Evolutionary conservation across 2,329 filamentous ascomycete species (phyloP), one percentile per base, ranked within the genome.

Genomic region (Fusarium tupiense): DNA sequence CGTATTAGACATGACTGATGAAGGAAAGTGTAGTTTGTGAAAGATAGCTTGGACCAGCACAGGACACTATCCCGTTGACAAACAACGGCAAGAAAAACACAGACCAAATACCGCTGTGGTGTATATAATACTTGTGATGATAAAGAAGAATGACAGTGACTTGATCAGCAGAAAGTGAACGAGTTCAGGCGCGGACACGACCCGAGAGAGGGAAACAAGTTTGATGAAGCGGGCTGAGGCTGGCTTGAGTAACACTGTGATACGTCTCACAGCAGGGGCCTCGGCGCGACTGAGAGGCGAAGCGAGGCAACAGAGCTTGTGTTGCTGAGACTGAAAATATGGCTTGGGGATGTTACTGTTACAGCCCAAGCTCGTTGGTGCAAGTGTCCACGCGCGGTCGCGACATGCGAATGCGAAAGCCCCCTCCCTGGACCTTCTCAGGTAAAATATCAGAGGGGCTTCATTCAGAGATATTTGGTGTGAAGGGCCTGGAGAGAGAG

Each of bases 1-100:
- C 61, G 81, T 64, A 44, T 80, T 77, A 46, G 80, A 58, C 82
- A 83, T 83, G 60, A 56, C 54, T 35, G 31, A 47, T 26, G 44
- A 47, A 61, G 52, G 22, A 41, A 56, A 58, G 54, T 22, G 29
- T 56, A 22, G 53, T 56, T 47, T 44, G 37, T 46, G 38, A 49
- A 54, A 35, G 46, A 56, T 29, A 24, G 57, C 37, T 24, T 61
- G 7, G 31, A 50, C 43, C 43, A 56, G 47, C 33, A 53, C 54
- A 67, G 68, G 53, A 40, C 65, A 52, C 64, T 67, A 58, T 44
- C 61, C 44, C 35, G 24, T 37, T 47, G 31, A 33, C 29, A 35
- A 57, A 26, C 9, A 35, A 54, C 26, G n/a, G 17, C 20, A 24
- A 24, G 8, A 33, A 35, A 33, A 37, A 38, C 24, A 41, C 37